Percentiles rank a stretch among this genome's conserved stretches.
These are phyloP conservation scores for Colletotrichum zoysiae DNA, from an alignment of 2,329 filamentous ascomycete species.

Conservation along the genomic window DNA sequence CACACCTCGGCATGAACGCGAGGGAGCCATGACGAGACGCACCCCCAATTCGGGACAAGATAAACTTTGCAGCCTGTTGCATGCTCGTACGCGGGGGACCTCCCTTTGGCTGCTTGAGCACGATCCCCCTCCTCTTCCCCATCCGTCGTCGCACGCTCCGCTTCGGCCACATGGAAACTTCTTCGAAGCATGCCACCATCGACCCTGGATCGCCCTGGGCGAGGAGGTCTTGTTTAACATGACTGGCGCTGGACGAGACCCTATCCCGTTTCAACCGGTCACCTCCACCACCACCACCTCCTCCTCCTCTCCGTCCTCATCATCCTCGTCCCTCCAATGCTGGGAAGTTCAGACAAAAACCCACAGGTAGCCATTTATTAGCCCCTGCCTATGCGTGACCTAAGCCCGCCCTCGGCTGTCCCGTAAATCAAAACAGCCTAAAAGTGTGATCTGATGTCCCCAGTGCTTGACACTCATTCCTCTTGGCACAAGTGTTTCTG, in stretches of 20 bases:
- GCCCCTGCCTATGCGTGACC: neutral
- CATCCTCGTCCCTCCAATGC: neutral
- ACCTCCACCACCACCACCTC: no score
- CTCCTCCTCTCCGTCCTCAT: no score
- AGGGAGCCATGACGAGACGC: neutral
- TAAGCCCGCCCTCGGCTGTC: neutral
- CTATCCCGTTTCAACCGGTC: neutral
- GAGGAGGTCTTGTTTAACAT: neutral
- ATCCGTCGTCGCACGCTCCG: neutral
- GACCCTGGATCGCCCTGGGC: neutral
- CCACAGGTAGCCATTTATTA: neutral
- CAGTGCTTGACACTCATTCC: neutral
- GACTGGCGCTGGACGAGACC: neutral
- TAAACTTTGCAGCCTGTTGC: neutral
- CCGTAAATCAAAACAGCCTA: neutral
- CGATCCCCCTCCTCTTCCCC: neutral
- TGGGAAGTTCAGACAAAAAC: neutral
- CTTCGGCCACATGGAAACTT: neutral
- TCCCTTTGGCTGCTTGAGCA: neutral
- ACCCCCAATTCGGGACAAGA: neutral
- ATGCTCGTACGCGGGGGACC: no score
- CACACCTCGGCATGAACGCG: neutral
- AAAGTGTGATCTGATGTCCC: neutral
- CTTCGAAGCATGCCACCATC: no score
- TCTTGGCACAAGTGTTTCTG: neutral